Conservation (phyloP, 768 basidiomycete species). For the Suillus subalutaceus region DNA sequence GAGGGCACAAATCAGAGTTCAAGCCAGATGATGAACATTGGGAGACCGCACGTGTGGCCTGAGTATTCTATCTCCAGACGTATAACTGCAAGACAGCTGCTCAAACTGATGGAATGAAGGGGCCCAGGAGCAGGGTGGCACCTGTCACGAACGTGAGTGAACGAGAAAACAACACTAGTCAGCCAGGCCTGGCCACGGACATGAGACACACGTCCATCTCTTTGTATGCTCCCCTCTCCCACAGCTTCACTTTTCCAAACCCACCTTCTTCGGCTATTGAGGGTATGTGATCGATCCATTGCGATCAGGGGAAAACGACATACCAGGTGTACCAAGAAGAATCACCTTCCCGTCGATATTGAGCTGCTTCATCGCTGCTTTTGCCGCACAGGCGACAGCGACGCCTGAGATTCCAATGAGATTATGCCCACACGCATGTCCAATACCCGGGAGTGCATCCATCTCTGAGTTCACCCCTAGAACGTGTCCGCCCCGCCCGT, state of each 20-base stretch:
- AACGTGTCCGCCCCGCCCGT: constrained; percentile 67
- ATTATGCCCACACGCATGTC: constrained; percentile 84
- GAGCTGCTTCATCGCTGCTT: constrained; percentile 60
- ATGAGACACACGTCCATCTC: constrained; percentile 80
- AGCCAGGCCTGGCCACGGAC: constrained; percentile 36
- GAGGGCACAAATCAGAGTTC: neutral
- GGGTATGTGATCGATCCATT: neutral
- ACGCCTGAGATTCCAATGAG: constrained; percentile 79
- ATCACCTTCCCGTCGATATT: constrained; percentile 70
- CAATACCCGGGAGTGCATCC: constrained; percentile 62
- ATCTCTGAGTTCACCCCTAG: constrained; percentile 86
- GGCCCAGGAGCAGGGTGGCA: constrained; percentile 85
- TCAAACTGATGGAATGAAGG: constrained; percentile 64
- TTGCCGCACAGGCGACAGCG: constrained; percentile 71
- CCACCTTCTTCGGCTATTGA: constrained; percentile 76
- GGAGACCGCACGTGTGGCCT: constrained; percentile 65
- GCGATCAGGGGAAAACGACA: neutral
- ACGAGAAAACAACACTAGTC: neutral
- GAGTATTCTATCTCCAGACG: constrained; percentile 63
- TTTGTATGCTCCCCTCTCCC: constrained; percentile 72
- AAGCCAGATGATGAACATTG: neutral
- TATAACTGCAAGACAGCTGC: constrained; percentile 64
- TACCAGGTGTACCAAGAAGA: constrained; percentile 80
- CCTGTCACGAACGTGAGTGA: constrained; percentile 40
- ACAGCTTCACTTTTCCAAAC: constrained; percentile 68